phyloP scores from a whole-genome alignment of 208 protist species.

The Cochliopodium minus region DNA sequence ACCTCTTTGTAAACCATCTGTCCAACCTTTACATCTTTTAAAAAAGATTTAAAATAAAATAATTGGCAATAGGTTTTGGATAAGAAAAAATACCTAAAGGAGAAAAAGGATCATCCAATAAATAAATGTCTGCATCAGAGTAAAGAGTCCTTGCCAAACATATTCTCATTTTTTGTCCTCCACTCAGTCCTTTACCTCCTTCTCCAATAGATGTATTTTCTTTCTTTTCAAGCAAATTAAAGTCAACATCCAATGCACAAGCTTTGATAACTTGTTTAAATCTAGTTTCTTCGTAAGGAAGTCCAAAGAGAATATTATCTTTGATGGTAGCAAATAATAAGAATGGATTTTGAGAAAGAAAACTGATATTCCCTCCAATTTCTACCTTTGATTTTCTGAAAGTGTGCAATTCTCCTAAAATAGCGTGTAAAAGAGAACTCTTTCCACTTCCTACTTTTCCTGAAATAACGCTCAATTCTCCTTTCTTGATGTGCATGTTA shows the following conservation, averaged over 20 bases:
- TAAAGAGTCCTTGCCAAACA: conserved; percentile 23
- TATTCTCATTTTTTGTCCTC: conserved; percentile 38
- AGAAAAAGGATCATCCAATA: conserved; percentile 34
- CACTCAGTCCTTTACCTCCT: conserved; percentile 46
- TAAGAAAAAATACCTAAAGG: conserved; percentile 13
- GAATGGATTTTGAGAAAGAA: neutral
- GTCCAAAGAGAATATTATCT: conserved; percentile 27
- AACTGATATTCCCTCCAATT: neutral
- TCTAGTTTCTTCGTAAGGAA: neutral
- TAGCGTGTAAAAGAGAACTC: conserved; percentile 45
- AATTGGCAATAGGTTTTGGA: no score
- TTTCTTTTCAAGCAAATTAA: conserved; percentile 47
- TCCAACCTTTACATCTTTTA: conserved; percentile 24
- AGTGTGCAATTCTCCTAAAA: conserved; percentile 38
- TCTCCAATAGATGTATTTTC: conserved; percentile 66
- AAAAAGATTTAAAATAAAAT: neutral
- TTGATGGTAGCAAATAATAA: conserved; percentile 18
- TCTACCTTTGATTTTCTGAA: neutral
- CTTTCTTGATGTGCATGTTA: conserved; percentile 28
- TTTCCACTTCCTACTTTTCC: conserved; percentile 55
- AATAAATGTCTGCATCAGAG: conserved; percentile 14
- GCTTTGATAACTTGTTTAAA: conserved; percentile 15
- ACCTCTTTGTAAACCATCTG: conserved; percentile 41
- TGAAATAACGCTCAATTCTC: conserved; percentile 53
- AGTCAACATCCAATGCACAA: conserved; percentile 58